Base-by-base conservation (phyloP, 2,329 filamentous ascomycete genomes). In the Calonectria pauciramosa region DNA sequence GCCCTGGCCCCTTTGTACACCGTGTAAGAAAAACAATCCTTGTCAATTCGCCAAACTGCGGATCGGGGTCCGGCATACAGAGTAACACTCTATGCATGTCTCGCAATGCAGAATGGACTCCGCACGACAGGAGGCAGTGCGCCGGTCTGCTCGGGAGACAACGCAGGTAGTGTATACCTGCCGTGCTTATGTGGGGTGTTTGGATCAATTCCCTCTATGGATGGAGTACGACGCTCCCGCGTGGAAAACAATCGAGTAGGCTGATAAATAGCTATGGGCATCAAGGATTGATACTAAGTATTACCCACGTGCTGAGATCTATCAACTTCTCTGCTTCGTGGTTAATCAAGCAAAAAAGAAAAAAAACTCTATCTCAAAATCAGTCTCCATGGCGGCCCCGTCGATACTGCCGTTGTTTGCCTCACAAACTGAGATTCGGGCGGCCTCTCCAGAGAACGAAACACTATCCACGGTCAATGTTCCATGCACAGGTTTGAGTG, bases 321-420 rank as follows among this genome's bases (percentile, higher is more conserved):
- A 28, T 41, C 34, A 60, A 36, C n/a, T 5, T 41, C 34, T 38
- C 30, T 38, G 16, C 34, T 26, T 38, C 36, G 56, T 41, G n/a
- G 38, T 28, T 28, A 60, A 60, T 41, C 34, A 38, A 60, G 23
- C 34, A 18, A 41, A 41, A 41, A 16, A 38, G n/a, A 38, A n/a
- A 23, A 60, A 60, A 34, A 60, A 10, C 32, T n/a, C n/a, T 5
- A 36, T 41, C 14, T 38, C 56, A 10, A 38, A 38, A 38, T 26
- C 56, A 41, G 11, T 60, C 56, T 41, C 54, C n/a, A 60, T 60
- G 56, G 56, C 56, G 14, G 9, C 56, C 56, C 20, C 54, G 54
- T 60, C 56, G n/a, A 36, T 60, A 41, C 28, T 60, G 14, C 56
- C 56, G 34, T 60, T 60, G 56, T 38, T 60, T 60, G n/a, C 56